phyloP scores from a whole-genome alignment of 75 land plant genomes.

The Cupressus sempervirens region DNA sequence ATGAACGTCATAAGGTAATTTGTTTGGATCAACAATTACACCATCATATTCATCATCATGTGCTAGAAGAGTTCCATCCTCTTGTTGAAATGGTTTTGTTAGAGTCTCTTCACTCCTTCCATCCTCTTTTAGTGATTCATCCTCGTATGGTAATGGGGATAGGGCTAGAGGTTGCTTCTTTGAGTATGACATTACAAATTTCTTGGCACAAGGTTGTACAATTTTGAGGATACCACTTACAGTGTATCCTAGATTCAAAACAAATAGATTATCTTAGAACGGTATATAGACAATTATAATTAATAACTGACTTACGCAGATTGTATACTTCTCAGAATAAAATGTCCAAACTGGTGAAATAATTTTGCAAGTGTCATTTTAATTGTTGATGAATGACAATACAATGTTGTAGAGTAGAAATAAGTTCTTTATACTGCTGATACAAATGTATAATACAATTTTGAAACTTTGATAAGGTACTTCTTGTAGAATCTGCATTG shows the following conservation, averaged over 20 bases:
- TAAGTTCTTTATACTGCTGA: neutral
- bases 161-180: neutral
- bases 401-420: neutral
- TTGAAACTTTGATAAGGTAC: neutral
- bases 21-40: constrained; percentile 30
- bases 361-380: neutral
- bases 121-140: neutral
- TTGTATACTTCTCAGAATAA: neutral
- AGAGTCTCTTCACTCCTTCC: neutral
- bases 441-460: neutral
- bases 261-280: neutral
- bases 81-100: neutral
- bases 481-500: neutral
- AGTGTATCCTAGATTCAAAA: neutral
- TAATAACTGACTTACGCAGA: neutral
- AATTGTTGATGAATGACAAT: neutral
- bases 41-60: constrained; percentile 50
- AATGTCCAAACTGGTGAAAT: neutral
- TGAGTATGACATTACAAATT: neutral
- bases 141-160: neutral
- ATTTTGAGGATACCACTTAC: neutral
- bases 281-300: neutral
- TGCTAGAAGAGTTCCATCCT: constrained; percentile 19
- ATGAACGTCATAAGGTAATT: constrained; percentile 26
- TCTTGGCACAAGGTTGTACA: neutral